Percentiles rank a stretch among this genome's conserved stretches.
These are phyloP conservation scores for Populus deltoides DNA, from an alignment of 345 rosid genomes.

Conservation along the genomic window DNA sequence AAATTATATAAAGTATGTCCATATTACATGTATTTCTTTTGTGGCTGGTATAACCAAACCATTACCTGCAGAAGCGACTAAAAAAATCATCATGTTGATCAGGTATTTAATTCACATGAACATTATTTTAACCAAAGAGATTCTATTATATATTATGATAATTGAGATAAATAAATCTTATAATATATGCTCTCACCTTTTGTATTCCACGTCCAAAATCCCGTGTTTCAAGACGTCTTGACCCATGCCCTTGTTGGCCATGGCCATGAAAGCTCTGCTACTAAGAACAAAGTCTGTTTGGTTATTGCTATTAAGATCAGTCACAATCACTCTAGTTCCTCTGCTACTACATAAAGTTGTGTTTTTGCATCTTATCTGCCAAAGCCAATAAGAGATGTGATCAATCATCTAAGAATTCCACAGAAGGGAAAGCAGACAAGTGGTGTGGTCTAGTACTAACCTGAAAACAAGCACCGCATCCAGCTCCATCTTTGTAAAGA, in stretches of 20 bases:
- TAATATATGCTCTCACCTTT: slow-evolving; percentile 41
- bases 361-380: slow-evolving; percentile 78
- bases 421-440: background rate
- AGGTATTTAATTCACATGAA: background rate
- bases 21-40: background rate
- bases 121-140: background rate
- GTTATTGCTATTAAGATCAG: slow-evolving; percentile 65
- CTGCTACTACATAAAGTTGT: slow-evolving; percentile 44
- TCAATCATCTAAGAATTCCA: too few species aligned
- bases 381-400: background rate
- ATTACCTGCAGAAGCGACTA: background rate
- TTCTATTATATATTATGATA: background rate
- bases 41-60: slow-evolving; percentile 5
- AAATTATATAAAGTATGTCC: background rate
- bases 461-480: slow-evolving; percentile 92
- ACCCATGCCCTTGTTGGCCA: slow-evolving; percentile 62
- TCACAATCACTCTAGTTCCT: slow-evolving; percentile 66
- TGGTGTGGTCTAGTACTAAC: slow-evolving; percentile 14
- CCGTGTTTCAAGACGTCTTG: slow-evolving; percentile 52
- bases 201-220: slow-evolving; percentile 65
- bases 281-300: slow-evolving; percentile 75
- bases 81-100: background rate
- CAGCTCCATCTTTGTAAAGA: slow-evolving; percentile 77
- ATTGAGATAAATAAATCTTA: background rate
- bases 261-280: slow-evolving; percentile 73